phyloP scores from a whole-genome alignment of 1,284 basidiomycete species.

The Moniliella sp. region DNA sequence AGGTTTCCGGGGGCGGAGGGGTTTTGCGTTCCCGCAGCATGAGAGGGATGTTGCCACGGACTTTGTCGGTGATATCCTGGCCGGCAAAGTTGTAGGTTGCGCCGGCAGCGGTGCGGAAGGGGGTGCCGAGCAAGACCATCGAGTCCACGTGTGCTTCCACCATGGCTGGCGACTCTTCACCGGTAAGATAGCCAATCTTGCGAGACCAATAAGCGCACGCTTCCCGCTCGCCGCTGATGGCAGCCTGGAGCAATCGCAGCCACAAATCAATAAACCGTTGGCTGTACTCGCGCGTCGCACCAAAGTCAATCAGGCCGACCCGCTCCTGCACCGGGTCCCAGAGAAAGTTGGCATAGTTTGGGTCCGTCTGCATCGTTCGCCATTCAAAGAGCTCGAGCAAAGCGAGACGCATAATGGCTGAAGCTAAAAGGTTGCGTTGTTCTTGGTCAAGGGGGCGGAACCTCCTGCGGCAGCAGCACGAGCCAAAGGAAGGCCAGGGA shows the following conservation, averaged over 20 bases:
- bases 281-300: conserved; percentile 68
- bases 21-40: conserved; percentile 75
- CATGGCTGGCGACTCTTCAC: conserved; percentile 64
- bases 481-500: conserved; percentile 59
- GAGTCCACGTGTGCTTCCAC: conserved; percentile 64
- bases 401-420: conserved; percentile 61
- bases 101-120: conserved; percentile 46
- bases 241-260: conserved; percentile 58
- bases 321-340: conserved; percentile 44
- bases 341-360: conserved; percentile 93
- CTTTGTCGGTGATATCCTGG: conserved; percentile 49
- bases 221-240: conserved; percentile 48
- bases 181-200: conserved; percentile 69
- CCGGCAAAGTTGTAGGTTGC: conserved; percentile 50
- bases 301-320: conserved; percentile 85
- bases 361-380: conserved; percentile 89
- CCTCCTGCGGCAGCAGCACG: conserved; percentile 51
- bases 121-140: conserved; percentile 53
- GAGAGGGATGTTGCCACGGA: conserved; percentile 60
- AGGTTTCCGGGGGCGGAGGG: conserved; percentile 80
- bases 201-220: conserved; percentile 54
- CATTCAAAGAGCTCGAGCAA: conserved; percentile 75
- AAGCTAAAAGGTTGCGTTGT: conserved; percentile 48
- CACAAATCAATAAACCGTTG: conserved; percentile 72
- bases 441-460: conserved; percentile 5